A percentile compares a stretch with the other conserved stretches of the same genome.
Conservation (phyloP, 805 yeast species). For the Candida taoyuanica region DNA sequence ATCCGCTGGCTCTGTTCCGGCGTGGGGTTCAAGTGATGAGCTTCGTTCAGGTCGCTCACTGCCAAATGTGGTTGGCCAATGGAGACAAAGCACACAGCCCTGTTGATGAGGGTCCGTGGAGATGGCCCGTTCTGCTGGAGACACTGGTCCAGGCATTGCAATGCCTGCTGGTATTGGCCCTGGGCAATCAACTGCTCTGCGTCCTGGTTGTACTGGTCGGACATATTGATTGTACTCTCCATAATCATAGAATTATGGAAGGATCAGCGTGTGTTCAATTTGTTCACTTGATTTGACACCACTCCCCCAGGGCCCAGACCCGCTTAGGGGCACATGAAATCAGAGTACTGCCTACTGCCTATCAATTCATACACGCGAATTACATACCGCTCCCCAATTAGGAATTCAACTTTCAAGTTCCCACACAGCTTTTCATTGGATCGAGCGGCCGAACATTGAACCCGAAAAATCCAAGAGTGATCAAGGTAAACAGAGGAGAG, state of each 20-base stretch:
- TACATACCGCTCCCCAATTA: not conserved
- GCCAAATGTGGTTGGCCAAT: constrained; percentile 20
- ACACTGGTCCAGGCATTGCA: constrained; percentile 10
- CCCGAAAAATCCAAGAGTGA: not conserved
- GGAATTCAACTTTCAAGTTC: not conserved
- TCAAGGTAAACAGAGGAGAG: not conserved
- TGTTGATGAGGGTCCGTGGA: constrained; percentile 20
- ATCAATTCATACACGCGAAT: not conserved
- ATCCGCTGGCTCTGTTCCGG: constrained; percentile 16
- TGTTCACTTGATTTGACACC: too few species aligned
- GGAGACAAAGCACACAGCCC: constrained; percentile 19
- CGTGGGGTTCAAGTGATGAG: constrained; percentile 20
- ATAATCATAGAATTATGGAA: too few species aligned
- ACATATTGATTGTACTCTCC: not conserved
- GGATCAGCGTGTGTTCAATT: too few species aligned
- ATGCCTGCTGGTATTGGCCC: constrained; percentile 12
- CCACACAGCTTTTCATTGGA: not conserved
- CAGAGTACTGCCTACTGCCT: too few species aligned
- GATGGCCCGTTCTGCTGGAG: constrained; percentile 19
- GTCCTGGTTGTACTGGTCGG: constrained; percentile 10
- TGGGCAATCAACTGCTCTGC: constrained; percentile 13
- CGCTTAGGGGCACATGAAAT: not conserved
- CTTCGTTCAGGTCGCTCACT: constrained; percentile 20
- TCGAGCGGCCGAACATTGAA: not conserved
- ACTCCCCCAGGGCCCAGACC: too few species aligned